Evolutionary conservation across 1,139 yeast genomes (phyloP).

Genomic region (Taphrina sp.): DNA sequence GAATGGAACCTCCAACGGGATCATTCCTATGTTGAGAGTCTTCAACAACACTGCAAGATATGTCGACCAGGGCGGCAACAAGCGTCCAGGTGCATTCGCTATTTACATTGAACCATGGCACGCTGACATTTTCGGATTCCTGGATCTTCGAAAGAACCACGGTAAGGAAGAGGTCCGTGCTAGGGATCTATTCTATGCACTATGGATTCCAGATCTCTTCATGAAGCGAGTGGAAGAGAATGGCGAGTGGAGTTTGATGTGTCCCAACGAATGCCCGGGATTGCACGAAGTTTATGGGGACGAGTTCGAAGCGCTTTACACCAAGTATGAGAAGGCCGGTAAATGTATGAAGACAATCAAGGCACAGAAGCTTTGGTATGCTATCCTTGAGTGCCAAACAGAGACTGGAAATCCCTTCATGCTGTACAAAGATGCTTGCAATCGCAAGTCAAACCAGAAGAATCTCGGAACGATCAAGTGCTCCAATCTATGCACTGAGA

Average conservation of each 20-base stretch:
- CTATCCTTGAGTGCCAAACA: constrained; percentile 82
- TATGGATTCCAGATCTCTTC: constrained; percentile 87
- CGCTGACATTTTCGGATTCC: constrained; percentile 76
- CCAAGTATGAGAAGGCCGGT: constrained; percentile 67
- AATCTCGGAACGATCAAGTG: constrained; percentile 84
- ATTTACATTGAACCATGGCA: constrained; percentile 91
- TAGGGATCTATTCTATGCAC: constrained; percentile 83
- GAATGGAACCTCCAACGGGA: constrained; percentile 83
- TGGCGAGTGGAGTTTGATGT: constrained; percentile 78
- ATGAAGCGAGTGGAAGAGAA: constrained; percentile 82
- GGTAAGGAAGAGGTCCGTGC: constrained; percentile 91
- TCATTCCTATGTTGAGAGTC: constrained; percentile 86
- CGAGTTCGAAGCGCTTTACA: constrained; percentile 68
- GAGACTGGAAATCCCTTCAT: constrained; percentile 93
- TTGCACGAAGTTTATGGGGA: constrained; percentile 76
- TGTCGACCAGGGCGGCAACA: constrained; percentile 93
- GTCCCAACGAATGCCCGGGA: constrained; percentile 87
- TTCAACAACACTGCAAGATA: constrained; percentile 89
- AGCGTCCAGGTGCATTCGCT: constrained; percentile 92
- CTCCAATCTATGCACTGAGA: constrained; percentile 85
- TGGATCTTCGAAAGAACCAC: constrained; percentile 82
- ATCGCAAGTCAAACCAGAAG: constrained; percentile 77
- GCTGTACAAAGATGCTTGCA: constrained; percentile 87
- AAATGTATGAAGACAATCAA: constrained; percentile 69
- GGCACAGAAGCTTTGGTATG: constrained; percentile 87